Evolutionary conservation across 352 stramenopile genomes (phyloP), one percentile per base, ranked within the genome.

Genomic region (Phytopythium litorale): DNA sequence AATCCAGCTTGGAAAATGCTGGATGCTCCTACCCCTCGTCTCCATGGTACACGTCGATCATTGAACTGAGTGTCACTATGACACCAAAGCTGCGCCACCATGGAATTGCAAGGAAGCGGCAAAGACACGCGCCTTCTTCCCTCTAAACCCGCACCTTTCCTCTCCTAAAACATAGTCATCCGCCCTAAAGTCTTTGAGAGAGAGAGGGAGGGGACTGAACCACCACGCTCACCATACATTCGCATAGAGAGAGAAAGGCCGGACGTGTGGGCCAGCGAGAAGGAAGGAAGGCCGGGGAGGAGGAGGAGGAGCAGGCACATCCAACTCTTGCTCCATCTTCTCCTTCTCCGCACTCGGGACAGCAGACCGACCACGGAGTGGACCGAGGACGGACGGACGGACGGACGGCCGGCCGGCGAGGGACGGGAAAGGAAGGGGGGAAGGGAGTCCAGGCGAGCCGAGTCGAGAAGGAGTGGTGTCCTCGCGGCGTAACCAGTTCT

Each of bases 401-500:
- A n/a, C n/a, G n/a, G n/a, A n/a, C n/a, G n/a, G n/a, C n/a, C n/a
- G n/a, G n/a, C 12, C 37, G 37, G 12, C 37, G 37, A 43, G 37
- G 37, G 42, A n/a, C 1, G 1, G 38, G 38, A 43, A 43, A 16
- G 37, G 11, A 42, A 43, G 38, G 38, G 38, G 38, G 38, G 38
- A 38, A 18, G 37, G 37, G 23, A 48, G n/a, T n/a, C n/a, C n/a
- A n/a, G n/a, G n/a, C n/a, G n/a, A n/a, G n/a, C n/a, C 42, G 42
- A 1, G 42, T 5, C 21, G 43, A 50, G 43, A 50, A 50, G 2
- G 19, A 28, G 42, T 4, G 5, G 43, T 8, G 30, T n/a, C n/a
- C n/a, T n/a, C n/a, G n/a, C n/a, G n/a, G n/a, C n/a, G n/a, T 50
- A 50, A 50, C n/a, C 45, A 52, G 45, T 33, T 52, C 45, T 52